These are phyloP conservation scores for Yamadazyma songkhlaensis DNA, from an alignment of 1,139 yeast species.

Conservation along the genomic window DNA sequence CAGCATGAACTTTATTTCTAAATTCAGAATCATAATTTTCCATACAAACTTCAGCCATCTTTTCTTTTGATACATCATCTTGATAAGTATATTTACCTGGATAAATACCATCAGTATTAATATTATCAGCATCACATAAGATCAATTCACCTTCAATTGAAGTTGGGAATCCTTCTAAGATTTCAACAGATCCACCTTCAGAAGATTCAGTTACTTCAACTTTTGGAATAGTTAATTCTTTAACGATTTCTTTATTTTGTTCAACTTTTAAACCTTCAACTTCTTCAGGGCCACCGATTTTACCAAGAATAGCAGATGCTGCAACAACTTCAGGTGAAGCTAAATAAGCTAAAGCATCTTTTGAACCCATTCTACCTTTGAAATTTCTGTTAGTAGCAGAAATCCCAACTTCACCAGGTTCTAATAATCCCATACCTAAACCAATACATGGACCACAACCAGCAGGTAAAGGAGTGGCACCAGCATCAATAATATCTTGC, in stretches of 20 bases:
- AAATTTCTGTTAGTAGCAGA: constrained; percentile 98
- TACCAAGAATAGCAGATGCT: constrained; percentile 92
- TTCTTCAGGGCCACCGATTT: constrained; percentile 91
- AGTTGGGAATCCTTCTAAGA: constrained; percentile 87
- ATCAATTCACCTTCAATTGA: constrained; percentile 87
- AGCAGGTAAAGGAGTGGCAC: constrained; percentile 93
- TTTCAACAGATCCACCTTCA: constrained; percentile 49
- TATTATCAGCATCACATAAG: constrained; percentile 94
- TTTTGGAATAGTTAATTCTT: constrained; percentile 38
- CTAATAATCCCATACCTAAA: constrained; percentile 85
- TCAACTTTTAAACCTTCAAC: constrained; percentile 57
- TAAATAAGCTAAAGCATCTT: constrained; percentile 91
- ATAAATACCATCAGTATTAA: constrained; percentile 96
- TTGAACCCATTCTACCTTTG: constrained; percentile 99
- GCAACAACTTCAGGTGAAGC: constrained; percentile 99
- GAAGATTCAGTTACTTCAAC: constrained; percentile 25
- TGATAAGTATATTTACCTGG: constrained; percentile 99
- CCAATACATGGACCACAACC: constrained; percentile 99
- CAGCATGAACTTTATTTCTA: constrained; percentile 71
- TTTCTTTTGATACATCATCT: constrained; percentile 90
- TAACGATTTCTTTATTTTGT: constrained; percentile 44
- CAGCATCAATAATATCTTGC: constrained; percentile 85
- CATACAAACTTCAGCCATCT: constrained; percentile 99
- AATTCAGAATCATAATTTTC: constrained; percentile 95
- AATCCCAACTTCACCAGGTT: constrained; percentile 96